Evolutionary conservation across 2,329 filamentous ascomycete genomes (phyloP).

Genomic region (Dendryphion nanum): DNA sequence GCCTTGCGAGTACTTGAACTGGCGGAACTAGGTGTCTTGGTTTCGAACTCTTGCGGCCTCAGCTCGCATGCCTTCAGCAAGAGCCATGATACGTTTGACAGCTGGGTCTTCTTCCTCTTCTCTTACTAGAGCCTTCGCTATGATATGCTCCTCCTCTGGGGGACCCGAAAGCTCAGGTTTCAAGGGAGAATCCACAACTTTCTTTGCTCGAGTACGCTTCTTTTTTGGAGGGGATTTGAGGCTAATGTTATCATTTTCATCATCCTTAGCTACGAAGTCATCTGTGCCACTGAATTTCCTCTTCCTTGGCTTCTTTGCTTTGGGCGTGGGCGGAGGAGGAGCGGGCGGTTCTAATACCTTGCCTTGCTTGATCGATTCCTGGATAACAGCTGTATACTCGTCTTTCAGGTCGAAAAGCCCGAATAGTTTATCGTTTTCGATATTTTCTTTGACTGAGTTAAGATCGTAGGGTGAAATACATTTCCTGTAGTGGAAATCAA

Average conservation of each 20-base stretch:
- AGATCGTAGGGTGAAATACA: slow-evolving; percentile 77
- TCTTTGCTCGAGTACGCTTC: not conserved
- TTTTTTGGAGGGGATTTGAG: not conserved
- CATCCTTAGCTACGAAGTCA: not conserved
- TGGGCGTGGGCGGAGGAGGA: not conserved
- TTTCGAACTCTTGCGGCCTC: no score
- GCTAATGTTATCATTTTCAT: slow-evolving; percentile 1
- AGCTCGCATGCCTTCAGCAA: no score
- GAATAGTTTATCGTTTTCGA: slow-evolving; percentile 63
- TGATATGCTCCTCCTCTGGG: no score
- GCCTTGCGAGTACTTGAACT: no score
- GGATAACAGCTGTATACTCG: slow-evolving; percentile 69
- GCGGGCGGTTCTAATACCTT: slow-evolving; percentile 62
- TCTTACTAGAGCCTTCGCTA: no score
- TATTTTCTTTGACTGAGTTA: slow-evolving; percentile 56
- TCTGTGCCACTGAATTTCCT: not conserved
- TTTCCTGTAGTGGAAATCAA: slow-evolving; percentile 61
- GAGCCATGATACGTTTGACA: no score
- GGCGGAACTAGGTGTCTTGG: no score
- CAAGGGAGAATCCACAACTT: no score
- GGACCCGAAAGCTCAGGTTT: no score
- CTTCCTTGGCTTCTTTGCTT: not conserved
- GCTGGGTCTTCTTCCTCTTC: no score
- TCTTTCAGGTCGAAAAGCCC: slow-evolving; percentile 70
- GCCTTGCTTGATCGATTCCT: slow-evolving; percentile 67